phyloP scores from a whole-genome alignment of 331 rosid species.

The Acacia pycnantha region DNA sequence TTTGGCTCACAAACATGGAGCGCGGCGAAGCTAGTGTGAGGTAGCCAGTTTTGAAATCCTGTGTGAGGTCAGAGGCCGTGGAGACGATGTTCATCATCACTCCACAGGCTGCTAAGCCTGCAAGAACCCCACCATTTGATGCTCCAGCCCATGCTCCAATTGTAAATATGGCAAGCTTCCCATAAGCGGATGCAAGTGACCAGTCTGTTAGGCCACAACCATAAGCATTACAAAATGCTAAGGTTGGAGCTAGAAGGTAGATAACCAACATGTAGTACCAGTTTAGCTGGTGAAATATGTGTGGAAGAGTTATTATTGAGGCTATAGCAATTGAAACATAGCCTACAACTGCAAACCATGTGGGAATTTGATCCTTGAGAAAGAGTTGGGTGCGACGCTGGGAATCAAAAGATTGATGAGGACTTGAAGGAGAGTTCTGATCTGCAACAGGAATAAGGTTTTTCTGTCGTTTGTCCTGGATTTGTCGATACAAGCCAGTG shows the following conservation, averaged over 20 bases:
- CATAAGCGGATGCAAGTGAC: slow-evolving; percentile 78
- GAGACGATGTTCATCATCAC: slow-evolving; percentile 87
- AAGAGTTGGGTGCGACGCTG: slow-evolving; percentile 56
- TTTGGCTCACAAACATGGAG: slow-evolving; percentile 82
- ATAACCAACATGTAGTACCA: slow-evolving; percentile 70
- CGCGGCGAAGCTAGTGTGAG: slow-evolving; percentile 71
- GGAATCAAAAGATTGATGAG: slow-evolving; percentile 52
- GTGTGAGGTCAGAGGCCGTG: slow-evolving; percentile 73
- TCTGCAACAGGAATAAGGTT: slow-evolving; percentile 57
- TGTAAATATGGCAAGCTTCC: slow-evolving; percentile 69
- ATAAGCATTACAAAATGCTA: slow-evolving; percentile 82
- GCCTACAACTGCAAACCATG: slow-evolving; percentile 60
- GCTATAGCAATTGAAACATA: slow-evolving; percentile 62
- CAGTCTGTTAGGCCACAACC: slow-evolving; percentile 78
- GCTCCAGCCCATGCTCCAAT: slow-evolving; percentile 89
- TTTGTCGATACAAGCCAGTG: slow-evolving; percentile 41
- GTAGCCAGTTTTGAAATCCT: slow-evolving; percentile 83
- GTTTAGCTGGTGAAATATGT: slow-evolving; percentile 55
- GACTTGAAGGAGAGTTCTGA: slow-evolving; percentile 32
- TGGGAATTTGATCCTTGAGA: slow-evolving; percentile 69
- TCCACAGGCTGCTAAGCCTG: slow-evolving; percentile 76
- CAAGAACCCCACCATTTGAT: slow-evolving; percentile 68
- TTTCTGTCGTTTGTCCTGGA: slow-evolving; percentile 29
- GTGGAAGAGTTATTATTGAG: slow-evolving; percentile 59
- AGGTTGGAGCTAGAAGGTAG: slow-evolving; percentile 66